Conservation (phyloP, 441 rosid genomes). For the Breynia disticha region DNA sequence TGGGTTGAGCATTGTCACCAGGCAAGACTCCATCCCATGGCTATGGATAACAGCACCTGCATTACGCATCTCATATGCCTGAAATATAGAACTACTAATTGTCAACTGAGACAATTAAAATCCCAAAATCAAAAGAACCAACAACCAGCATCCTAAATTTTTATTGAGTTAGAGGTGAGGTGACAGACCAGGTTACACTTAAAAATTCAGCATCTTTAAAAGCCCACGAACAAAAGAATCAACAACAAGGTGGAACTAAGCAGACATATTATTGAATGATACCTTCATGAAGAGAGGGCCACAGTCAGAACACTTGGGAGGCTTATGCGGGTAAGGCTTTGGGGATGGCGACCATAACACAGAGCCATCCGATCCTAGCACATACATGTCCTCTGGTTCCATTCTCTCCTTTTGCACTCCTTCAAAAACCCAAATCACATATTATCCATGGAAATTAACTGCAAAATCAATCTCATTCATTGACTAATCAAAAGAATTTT, state of each 20-base stretch:
- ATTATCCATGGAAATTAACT: slow-evolving; percentile 8
- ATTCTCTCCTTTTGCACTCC: slow-evolving; percentile 99
- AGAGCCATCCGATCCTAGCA: slow-evolving; percentile 58
- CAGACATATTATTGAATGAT: neutral
- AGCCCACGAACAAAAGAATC: neutral
- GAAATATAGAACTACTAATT: slow-evolving; percentile 12
- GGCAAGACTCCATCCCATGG: slow-evolving; percentile 93
- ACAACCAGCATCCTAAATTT: neutral
- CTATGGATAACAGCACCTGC: slow-evolving; percentile 99
- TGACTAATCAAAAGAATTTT: too few relatives aligned
- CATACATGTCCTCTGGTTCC: slow-evolving; percentile 91
- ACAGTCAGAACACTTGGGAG: slow-evolving; percentile 93
- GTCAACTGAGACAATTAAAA: slow-evolving; percentile 9
- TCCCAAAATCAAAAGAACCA: slow-evolving; percentile 4
- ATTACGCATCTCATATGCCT: slow-evolving; percentile 82
- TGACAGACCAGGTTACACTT: too few relatives aligned
- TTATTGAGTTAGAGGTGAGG: too few relatives aligned
- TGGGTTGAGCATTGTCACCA: slow-evolving; percentile 88
- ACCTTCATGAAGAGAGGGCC: slow-evolving; percentile 94
- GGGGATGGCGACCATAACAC: slow-evolving; percentile 63
- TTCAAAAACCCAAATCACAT: slow-evolving; percentile 22
- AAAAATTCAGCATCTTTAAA: too few relatives aligned
- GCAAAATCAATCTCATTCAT: too few relatives aligned
- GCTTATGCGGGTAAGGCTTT: slow-evolving; percentile 78
- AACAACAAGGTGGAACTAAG: too few relatives aligned